Evolutionary conservation across 2,329 filamentous ascomycete genomes (phyloP).

Genomic region (Taxawa tesnikishii): DNA sequence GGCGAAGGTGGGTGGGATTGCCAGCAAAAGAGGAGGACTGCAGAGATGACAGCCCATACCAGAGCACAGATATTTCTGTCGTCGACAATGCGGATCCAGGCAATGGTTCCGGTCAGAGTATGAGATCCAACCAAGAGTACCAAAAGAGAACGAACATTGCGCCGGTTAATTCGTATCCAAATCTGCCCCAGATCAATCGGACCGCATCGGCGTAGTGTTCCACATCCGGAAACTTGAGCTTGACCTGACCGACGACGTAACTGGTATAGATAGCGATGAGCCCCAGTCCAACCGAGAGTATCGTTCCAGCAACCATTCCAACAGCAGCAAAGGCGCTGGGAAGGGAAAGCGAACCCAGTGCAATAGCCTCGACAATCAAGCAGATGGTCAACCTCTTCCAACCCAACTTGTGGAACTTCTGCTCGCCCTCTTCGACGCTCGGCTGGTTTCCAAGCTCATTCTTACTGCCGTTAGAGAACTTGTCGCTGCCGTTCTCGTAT

Average conservation of each 20-base stretch:
- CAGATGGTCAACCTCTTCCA: conserved; percentile 32
- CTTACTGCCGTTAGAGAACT: conserved; percentile 22
- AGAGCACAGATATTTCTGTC: conserved; percentile 26
- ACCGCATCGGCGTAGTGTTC: conserved; percentile 33
- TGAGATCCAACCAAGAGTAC: conserved; percentile 31
- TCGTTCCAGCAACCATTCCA: conserved; percentile 42
- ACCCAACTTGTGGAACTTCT: conserved; percentile 29
- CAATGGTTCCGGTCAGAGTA: conserved; percentile 33
- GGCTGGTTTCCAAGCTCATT: conserved; percentile 10
- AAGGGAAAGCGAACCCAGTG: conserved; percentile 45
- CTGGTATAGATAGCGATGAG: conserved; percentile 49
- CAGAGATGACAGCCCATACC: conserved; percentile 29
- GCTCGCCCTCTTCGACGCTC: conserved; percentile 22
- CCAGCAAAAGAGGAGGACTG: conserved; percentile 23
- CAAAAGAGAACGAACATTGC: conserved; percentile 30
- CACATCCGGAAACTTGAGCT: conserved; percentile 33
- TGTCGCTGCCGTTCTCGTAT: conserved; percentile 12
- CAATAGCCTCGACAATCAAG: conserved; percentile 49
- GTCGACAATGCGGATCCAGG: conserved; percentile 29
- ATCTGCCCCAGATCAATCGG: conserved; percentile 26
- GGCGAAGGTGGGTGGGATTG: conserved; percentile 22
- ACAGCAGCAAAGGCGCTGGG: conserved; percentile 42
- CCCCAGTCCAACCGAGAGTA: conserved; percentile 43
- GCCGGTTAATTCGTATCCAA: conserved; percentile 29
- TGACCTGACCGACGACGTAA: conserved; percentile 50